These are phyloP conservation scores for Prorocentrum cordatum DNA, from an alignment of 169 alveolate species.

Conservation along the genomic window DNA sequence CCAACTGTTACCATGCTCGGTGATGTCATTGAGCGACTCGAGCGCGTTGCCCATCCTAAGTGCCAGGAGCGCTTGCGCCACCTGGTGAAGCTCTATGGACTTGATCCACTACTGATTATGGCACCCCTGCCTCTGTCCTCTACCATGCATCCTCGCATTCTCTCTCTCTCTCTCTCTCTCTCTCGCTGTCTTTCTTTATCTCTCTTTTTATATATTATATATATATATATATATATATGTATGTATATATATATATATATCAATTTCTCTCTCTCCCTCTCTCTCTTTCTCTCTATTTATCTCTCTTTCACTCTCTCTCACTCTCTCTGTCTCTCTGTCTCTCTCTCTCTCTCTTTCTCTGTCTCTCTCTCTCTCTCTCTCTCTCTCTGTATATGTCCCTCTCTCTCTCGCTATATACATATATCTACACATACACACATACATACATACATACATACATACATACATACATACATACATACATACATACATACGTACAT, in stretches of 20 bases:
- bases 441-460: neutral
- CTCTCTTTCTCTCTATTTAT: neutral
- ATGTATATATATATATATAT: neutral
- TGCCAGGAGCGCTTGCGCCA: too few relatives aligned
- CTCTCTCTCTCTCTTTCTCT: neutral
- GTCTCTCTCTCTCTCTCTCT: neutral
- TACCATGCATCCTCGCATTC: too few relatives aligned
- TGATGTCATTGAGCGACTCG: too few relatives aligned
- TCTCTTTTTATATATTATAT: too few relatives aligned
- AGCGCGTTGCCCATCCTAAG: too few relatives aligned
- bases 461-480: neutral
- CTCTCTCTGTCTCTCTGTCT: neutral
- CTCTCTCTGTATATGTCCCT: neutral
- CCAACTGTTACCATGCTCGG: too few relatives aligned
- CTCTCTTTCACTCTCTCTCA: neutral
- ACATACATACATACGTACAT: too few relatives aligned
- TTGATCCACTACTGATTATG: too few relatives aligned
- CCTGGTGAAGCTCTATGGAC: too few relatives aligned
- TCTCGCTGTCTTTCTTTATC: too few relatives aligned
- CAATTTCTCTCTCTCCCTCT: neutral
- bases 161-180: too few relatives aligned
- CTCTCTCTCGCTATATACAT: neutral
- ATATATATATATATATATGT: neutral
- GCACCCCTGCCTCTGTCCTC: too few relatives aligned
- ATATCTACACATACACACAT: neutral